phyloP scores from a whole-genome alignment of 331 rosid genomes.

The Stylosanthes scabra region DNA sequence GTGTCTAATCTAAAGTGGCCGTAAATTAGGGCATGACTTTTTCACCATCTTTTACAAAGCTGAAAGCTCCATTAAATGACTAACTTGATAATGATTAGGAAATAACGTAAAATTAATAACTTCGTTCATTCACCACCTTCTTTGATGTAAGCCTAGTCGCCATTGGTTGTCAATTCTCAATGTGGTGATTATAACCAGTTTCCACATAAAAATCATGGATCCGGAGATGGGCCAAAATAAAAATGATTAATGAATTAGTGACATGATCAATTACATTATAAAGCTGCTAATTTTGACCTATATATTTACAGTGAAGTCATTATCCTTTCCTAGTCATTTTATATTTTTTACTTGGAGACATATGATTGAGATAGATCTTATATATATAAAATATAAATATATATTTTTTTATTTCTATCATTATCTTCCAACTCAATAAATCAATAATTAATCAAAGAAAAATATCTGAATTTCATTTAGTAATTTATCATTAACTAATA shows the following conservation, averaged over 20 bases:
- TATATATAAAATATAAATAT: no score
- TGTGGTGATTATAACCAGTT: slow-evolving; percentile 22
- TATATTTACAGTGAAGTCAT: slow-evolving; percentile 17
- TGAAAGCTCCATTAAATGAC: not conserved
- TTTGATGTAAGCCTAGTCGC: slow-evolving; percentile 17
- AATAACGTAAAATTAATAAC: not conserved
- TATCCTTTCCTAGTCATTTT: not conserved
- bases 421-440: no score
- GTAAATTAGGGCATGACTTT: not conserved
- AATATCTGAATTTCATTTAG: no score
- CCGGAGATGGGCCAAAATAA: not conserved
- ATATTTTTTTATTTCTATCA: no score
- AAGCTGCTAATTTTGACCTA: slow-evolving; percentile 19
- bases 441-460: no score
- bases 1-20: not conserved
- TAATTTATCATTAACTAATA: no score
- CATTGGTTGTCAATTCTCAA: slow-evolving; percentile 13
- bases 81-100: not conserved
- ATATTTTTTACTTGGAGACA: slow-evolving; percentile 33
- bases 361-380: slow-evolving; percentile 56
- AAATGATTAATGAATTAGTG: not conserved
- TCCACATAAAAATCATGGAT: not conserved
- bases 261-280: not conserved
- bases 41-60: not conserved
- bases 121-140: not conserved